Conservation (phyloP, 2,329 filamentous ascomycete genomes). For the Cryphonectria carpinicola region DNA sequence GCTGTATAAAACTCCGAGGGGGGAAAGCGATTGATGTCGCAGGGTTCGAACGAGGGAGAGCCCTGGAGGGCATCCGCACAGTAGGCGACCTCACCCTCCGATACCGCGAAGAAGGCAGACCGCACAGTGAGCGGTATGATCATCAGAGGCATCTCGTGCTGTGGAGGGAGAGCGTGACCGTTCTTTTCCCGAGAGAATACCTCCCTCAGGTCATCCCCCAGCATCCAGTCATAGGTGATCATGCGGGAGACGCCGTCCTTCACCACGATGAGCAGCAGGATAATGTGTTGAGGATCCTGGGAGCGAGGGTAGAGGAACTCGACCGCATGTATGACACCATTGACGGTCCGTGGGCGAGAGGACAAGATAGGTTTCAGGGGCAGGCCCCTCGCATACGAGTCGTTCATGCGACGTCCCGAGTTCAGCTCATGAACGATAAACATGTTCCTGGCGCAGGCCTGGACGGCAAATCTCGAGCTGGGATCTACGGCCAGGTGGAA, state of each 20-base stretch:
- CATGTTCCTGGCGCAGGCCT: conserved; percentile 70
- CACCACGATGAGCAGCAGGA: conserved; percentile 71
- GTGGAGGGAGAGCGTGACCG: conserved; percentile 54
- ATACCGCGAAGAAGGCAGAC: conserved; percentile 73
- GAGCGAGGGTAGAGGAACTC: conserved; percentile 78
- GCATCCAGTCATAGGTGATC: conserved; percentile 65
- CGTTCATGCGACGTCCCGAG: conserved; percentile 53
- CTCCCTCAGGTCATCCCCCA: conserved; percentile 50
- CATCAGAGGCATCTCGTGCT: conserved; percentile 66
- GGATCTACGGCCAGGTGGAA: conserved; percentile 78
- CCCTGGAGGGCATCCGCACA: conserved; percentile 59
- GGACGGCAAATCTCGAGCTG: conserved; percentile 68
- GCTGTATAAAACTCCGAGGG: conserved; percentile 53
- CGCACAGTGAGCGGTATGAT: conserved; percentile 73
- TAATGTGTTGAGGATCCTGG: conserved; percentile 69
- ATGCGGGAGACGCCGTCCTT: conserved; percentile 54
- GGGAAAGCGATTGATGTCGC: conserved; percentile 46
- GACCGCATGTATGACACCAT: conserved; percentile 81
- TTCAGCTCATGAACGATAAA: conserved; percentile 76
- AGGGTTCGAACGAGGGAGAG: conserved; percentile 51
- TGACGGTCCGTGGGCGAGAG: conserved; percentile 51
- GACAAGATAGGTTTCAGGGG: conserved; percentile 62
- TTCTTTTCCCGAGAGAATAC: conserved; percentile 52
- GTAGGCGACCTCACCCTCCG: conserved; percentile 60
- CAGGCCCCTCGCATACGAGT: conserved; percentile 50